Conservation (phyloP, 495 filamentous ascomycete species). For the Coniosporium apollinis region DNA sequence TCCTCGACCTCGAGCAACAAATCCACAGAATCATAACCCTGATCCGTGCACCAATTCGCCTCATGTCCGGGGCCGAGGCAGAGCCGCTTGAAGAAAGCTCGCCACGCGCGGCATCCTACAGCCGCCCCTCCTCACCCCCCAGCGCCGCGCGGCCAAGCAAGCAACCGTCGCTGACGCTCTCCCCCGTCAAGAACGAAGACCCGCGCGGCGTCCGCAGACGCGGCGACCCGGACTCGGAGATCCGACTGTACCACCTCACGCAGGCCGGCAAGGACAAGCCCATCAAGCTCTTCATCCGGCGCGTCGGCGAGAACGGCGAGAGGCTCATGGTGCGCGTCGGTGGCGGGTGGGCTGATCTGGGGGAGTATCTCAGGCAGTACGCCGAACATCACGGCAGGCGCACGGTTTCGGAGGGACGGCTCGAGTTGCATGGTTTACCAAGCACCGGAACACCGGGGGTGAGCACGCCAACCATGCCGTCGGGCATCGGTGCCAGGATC, state of each 20-base stretch:
- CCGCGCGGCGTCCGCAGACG: neutral
- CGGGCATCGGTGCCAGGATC: neutral
- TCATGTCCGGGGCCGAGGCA: constrained; percentile 38
- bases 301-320: constrained; percentile 78
- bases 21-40: constrained; percentile 69
- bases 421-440: constrained; percentile 35
- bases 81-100: constrained; percentile 9
- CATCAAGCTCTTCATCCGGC: constrained; percentile 82
- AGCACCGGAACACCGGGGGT: neutral
- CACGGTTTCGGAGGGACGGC: constrained; percentile 30
- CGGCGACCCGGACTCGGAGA: constrained; percentile 38
- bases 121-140: neutral
- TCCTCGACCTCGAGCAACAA: constrained; percentile 67
- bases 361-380: constrained; percentile 87
- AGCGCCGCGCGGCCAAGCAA: neutral
- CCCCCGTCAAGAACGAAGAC: constrained; percentile 6
- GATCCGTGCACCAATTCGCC: constrained; percentile 63
- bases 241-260: constrained; percentile 87
- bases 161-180: constrained; percentile 8
- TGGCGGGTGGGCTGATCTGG: constrained; percentile 90
- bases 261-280: constrained; percentile 65
- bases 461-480: neutral
- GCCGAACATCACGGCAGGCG: constrained; percentile 69
- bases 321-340: constrained; percentile 95
- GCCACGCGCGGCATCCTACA: constrained; percentile 1